Evolutionary conservation across 306 rosid species (phyloP).

Genomic region (Corylus avellana): DNA sequence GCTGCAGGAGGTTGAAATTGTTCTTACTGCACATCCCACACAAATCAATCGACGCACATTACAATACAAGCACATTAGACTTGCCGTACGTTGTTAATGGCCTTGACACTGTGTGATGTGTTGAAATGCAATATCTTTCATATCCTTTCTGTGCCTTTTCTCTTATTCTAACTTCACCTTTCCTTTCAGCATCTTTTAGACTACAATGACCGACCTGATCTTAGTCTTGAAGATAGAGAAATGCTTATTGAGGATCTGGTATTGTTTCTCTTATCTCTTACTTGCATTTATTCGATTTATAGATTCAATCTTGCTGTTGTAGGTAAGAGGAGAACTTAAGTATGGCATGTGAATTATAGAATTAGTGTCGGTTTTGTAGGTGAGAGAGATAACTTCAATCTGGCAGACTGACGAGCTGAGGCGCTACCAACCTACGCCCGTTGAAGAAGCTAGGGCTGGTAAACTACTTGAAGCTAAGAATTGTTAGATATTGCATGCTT

Average conservation of each 20-base stretch:
- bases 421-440: slow-evolving; percentile 91
- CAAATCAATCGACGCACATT: slow-evolving; percentile 95
- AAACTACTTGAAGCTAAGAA: slow-evolving; percentile 28
- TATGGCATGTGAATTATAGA: slow-evolving; percentile 51
- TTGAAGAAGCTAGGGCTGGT: slow-evolving; percentile 98
- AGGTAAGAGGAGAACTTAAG: slow-evolving; percentile 87
- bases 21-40: slow-evolving; percentile 97
- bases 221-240: slow-evolving; percentile 77
- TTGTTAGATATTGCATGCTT: slow-evolving; percentile 22
- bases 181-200: slow-evolving; percentile 76
- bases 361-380: slow-evolving; percentile 49
- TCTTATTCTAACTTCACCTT: slow-evolving; percentile 24
- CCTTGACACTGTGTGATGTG: not conserved
- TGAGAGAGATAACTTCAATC: slow-evolving; percentile 92
- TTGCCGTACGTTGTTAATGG: slow-evolving; percentile 61
- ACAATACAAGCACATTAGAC: slow-evolving; percentile 80
- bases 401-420: slow-evolving; percentile 99
- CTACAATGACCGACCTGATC: slow-evolving; percentile 82
- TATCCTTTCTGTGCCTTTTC: slow-evolving; percentile 18
- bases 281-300: slow-evolving; percentile 15
- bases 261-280: slow-evolving; percentile 26
- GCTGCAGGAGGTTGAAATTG: slow-evolving; percentile 86
- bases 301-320: slow-evolving; percentile 15
- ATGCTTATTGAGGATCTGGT: slow-evolving; percentile 95
- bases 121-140: slow-evolving; percentile 17